These are phyloP conservation scores for Aphanomyces cochlioides DNA, from an alignment of 352 stramenopile species.

Conservation along the genomic window DNA sequence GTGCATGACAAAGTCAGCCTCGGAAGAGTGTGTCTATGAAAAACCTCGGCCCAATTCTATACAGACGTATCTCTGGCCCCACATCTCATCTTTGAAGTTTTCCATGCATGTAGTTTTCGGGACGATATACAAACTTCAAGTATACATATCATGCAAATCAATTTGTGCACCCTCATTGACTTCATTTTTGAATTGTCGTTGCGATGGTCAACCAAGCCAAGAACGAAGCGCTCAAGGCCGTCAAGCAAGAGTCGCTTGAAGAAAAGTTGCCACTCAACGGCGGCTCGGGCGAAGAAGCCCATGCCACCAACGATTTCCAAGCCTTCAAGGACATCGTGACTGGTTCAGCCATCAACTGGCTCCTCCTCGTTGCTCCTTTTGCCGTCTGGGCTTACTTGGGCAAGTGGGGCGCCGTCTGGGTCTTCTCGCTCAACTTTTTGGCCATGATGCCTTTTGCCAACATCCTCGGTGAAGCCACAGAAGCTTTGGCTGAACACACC, in stretches of 20 bases:
- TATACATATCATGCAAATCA: neutral
- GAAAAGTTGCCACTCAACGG: constrained; percentile 16
- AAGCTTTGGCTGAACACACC: constrained; percentile 95
- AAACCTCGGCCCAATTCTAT: too few relatives aligned
- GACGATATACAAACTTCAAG: constrained; percentile 16
- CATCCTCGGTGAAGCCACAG: constrained; percentile 95
- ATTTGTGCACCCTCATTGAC: neutral
- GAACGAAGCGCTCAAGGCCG: neutral
- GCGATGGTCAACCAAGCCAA: constrained; percentile 21
- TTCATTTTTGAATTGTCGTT: constrained; percentile 17
- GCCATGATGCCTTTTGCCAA: constrained; percentile 95
- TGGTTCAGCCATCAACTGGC: constrained; percentile 57
- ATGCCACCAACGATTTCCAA: constrained; percentile 6
- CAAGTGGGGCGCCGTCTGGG: constrained; percentile 61
- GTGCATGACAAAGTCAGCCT: too few relatives aligned
- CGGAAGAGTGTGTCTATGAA: too few relatives aligned
- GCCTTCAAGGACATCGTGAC: constrained; percentile 51
- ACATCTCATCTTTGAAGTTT: neutral
- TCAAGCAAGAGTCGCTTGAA: neutral
- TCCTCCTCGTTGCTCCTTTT: constrained; percentile 55
- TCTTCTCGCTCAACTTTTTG: constrained; percentile 96
- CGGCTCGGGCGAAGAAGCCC: constrained; percentile 35
- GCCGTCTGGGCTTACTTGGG: constrained; percentile 55
- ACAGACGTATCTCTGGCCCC: too few relatives aligned
- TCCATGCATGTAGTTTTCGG: constrained; percentile 4